A percentile compares a stretch with the other conserved stretches of the same genome.
Conservation (phyloP, 1,139 yeast genomes). For the Candida gigantensis region DNA sequence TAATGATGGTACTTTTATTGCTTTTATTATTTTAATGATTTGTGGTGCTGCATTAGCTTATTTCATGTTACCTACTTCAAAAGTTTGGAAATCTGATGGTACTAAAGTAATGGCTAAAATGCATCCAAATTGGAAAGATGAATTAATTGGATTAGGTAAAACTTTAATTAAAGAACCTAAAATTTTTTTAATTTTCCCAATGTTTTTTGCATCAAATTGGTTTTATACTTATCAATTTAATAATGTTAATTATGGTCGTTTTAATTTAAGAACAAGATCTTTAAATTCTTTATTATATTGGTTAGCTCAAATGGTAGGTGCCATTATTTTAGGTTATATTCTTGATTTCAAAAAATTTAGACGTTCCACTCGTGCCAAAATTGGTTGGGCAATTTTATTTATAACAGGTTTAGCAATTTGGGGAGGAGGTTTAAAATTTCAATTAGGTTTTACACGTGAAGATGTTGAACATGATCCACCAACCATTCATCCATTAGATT, state of each 20-base stretch:
- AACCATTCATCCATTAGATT: constrained; percentile 39
- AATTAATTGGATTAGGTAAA: constrained; percentile 41
- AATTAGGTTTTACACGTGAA: constrained; percentile 44
- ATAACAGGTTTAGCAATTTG: constrained; percentile 50
- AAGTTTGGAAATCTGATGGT: constrained; percentile 55
- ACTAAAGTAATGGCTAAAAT: constrained; percentile 47
- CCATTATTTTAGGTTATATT: constrained; percentile 47
- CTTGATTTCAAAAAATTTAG: constrained; percentile 45
- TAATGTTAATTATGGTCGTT: constrained; percentile 56
- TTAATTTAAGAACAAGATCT: constrained; percentile 60
- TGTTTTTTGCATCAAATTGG: constrained; percentile 66
- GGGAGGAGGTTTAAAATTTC: constrained; percentile 65
- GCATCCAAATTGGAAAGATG: constrained; percentile 51
- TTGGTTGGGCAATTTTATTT: constrained; percentile 47
- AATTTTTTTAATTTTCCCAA: constrained; percentile 52
- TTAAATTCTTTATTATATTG: constrained; percentile 62
- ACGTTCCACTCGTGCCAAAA: constrained; percentile 48
- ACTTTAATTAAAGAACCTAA: constrained; percentile 48
- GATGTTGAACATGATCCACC: constrained; percentile 23
- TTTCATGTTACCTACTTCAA: constrained; percentile 49
- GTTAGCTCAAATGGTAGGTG: constrained; percentile 62
- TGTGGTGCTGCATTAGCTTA: constrained; percentile 48
- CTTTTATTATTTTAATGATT: constrained; percentile 56
- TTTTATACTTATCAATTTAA: constrained; percentile 66
- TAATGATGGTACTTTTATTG: constrained; percentile 57